These are phyloP conservation scores for Apophysomyces trapeziformis DNA, from an alignment of 371 early-diverging fungal species.

Conservation along the genomic window DNA sequence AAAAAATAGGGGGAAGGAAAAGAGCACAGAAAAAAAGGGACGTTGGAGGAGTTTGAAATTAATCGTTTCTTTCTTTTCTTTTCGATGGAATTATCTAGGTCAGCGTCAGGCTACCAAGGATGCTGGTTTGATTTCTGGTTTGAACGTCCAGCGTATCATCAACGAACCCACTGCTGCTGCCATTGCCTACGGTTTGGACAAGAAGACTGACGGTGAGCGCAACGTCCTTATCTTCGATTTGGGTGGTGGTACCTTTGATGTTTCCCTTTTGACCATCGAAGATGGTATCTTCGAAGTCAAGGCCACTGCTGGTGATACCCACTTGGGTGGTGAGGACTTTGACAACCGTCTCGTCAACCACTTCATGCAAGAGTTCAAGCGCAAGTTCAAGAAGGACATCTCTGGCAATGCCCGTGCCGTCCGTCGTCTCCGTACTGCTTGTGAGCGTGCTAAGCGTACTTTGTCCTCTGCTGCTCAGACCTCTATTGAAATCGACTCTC, in stretches of 20 bases:
- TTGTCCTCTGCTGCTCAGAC: conserved; percentile 90
- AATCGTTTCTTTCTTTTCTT: not conserved
- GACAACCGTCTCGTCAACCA: conserved; percentile 93
- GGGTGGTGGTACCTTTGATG: conserved; percentile 96
- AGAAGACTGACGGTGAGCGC: conserved; percentile 71
- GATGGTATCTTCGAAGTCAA: conserved; percentile 91
- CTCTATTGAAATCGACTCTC: conserved; percentile 94
- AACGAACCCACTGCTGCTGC: conserved; percentile 95
- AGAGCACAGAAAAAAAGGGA: not conserved
- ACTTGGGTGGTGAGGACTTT: conserved; percentile 98
- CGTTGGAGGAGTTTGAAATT: not conserved
- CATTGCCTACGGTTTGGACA: conserved; percentile 91
- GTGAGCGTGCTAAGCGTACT: conserved; percentile 97
- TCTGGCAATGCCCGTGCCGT: conserved; percentile 88
- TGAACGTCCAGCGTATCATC: conserved; percentile 83
- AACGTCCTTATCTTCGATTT: conserved; percentile 91
- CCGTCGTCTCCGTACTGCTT: conserved; percentile 95
- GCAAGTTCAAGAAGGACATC: conserved; percentile 90
- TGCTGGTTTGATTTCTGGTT: conserved; percentile 78
- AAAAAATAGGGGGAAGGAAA: no score
- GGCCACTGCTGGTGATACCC: conserved; percentile 94
- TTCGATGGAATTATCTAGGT: conserved; percentile 23
- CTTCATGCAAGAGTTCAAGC: conserved; percentile 91
- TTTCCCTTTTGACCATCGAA: conserved; percentile 86
- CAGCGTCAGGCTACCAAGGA: conserved; percentile 89